A percentile compares a stretch with the other conserved stretches of the same genome.
These are phyloP conservation scores for Fusarium pseudocircinatum DNA, from an alignment of 2,329 filamentous ascomycete genomes.

Conservation along the genomic window DNA sequence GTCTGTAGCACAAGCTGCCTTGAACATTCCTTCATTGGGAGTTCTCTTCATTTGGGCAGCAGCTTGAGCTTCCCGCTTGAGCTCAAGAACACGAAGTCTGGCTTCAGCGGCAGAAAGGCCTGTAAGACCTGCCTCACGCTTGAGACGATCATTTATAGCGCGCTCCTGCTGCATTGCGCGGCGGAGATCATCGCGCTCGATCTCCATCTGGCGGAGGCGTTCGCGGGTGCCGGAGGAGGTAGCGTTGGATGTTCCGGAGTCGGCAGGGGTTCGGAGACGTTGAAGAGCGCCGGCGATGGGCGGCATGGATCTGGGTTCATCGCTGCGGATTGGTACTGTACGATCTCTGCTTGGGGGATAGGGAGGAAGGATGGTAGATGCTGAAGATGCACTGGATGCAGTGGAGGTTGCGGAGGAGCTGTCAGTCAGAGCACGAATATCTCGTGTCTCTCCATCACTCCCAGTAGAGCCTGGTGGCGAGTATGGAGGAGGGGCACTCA, in stretches of 20 bases:
- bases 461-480: neutral
- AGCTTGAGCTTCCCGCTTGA: constrained; percentile 15
- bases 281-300: neutral
- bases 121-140: neutral
- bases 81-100: constrained; percentile 11
- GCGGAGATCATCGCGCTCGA: constrained; percentile 12
- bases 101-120: constrained; percentile 16
- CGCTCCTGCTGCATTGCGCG: constrained; percentile 14
- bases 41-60: constrained; percentile 7
- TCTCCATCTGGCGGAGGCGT: constrained; percentile 17
- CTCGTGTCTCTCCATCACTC: neutral
- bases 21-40: constrained; percentile 45
- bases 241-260: constrained; percentile 4
- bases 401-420: constrained; percentile 5
- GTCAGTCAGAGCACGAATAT: neutral
- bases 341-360: constrained; percentile 6
- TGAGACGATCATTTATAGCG: constrained; percentile 9
- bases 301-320: neutral
- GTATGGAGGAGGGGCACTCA: constrained; percentile 20
- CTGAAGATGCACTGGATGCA: neutral
- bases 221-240: constrained; percentile 14
- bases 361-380: constrained; percentile 6
- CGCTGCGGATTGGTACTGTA: neutral
- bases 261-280: neutral
- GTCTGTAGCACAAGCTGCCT: constrained; percentile 48